Base-by-base conservation (phyloP, 129 eudicot species). In the Tagetes patula region DNA sequence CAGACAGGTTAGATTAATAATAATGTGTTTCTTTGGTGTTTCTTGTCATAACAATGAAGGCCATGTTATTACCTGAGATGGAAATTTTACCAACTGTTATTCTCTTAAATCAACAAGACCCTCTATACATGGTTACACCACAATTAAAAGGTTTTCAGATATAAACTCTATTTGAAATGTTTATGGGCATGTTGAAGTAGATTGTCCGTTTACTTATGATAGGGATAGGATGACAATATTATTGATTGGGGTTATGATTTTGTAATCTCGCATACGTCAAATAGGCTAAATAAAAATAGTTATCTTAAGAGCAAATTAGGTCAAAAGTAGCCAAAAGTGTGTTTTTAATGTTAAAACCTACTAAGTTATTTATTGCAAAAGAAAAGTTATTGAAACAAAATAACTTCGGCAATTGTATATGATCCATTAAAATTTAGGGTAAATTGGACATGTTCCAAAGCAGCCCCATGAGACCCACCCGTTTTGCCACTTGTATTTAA, bases 1-100 rank as follows among this genome's bases (percentile, higher is more conserved):
- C 80, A 87, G 98, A 76, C 98, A 94, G 94, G 97, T 89, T 60
- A 80, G 75, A 27, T 33, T 31, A 20, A 20, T 36, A 61, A 32
- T 11, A 13, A 61, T 1, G 39, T 31, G 38, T 63, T 27, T 34
- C 12, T 61, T 61, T 61, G 7, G 5, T 61, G n/a, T 32, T 58
- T 6, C 13, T 58, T 58, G 64, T 33, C 64, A 58, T 55, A 27
- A 30, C 34, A 27, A 6, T 30, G 30, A 36, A 55, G 31, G 39
- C n/a, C 64, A 58, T 58, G 5, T 55, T 55, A 55, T 5, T 20
- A 40, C 59, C 2, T 58, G 39, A 31, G 64, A 58, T 58, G 64
- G 39, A 58, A 2, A 30, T 6, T 31, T 33, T 58, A 30, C 64
- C 64, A 58, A 58, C n/a, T 58, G 40, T 32, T 58, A 20, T 8